A percentile compares a stretch with the other conserved stretches of the same genome.
Evolutionary conservation across 371 early-diverging fungal species (phyloP).

Genomic region (Funneliformis caledonium): DNA sequence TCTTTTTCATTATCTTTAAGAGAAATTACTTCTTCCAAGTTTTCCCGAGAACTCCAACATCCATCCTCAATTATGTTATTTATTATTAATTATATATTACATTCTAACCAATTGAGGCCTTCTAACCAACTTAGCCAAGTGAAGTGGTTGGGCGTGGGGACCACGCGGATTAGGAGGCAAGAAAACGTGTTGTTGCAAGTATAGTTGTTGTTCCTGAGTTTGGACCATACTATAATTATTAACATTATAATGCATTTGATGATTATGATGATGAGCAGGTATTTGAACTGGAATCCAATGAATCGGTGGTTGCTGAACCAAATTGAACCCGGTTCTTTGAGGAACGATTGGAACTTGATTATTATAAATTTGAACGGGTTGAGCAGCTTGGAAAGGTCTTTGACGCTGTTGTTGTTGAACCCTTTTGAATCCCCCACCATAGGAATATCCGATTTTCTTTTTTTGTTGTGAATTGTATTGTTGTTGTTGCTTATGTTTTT

Average conservation of each 20-base stretch:
- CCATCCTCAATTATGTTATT: no score
- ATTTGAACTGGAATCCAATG: conserved; percentile 5
- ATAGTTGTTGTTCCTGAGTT: not conserved
- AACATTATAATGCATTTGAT: not conserved
- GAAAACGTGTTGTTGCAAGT: not conserved
- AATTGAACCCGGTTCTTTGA: not conserved
- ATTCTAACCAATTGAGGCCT: not conserved
- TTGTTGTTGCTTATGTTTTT: not conserved
- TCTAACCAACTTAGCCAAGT: conserved; percentile 11
- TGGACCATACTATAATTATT: not conserved
- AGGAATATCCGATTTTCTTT: not conserved
- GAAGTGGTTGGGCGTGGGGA: not conserved
- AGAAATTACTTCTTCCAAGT: no score
- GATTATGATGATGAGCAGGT: not conserved
- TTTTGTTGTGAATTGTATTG: not conserved
- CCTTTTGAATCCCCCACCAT: not conserved
- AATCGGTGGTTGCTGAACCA: not conserved
- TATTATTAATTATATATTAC: no score
- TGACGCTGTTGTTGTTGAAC: conserved; percentile 7
- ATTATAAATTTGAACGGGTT: not conserved
- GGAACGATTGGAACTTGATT: not conserved
- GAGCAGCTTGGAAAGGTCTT: not conserved
- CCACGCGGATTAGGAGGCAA: not conserved
- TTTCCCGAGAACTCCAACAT: no score
- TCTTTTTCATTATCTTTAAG: no score